phyloP scores from a whole-genome alignment of 257 asterid species.

The Solanum pimpinellifolium region DNA sequence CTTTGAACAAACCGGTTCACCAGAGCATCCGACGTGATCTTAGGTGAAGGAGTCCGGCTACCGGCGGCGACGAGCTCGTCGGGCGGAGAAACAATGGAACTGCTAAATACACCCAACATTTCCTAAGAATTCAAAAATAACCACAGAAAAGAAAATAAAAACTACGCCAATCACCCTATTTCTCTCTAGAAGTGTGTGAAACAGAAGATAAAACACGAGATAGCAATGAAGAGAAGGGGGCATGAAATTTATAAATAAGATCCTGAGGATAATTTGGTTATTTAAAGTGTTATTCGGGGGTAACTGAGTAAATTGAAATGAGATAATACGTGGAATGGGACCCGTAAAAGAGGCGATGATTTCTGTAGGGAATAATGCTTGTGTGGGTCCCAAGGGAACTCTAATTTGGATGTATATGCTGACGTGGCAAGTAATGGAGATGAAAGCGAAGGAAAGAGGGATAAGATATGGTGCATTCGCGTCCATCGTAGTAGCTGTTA shows the following conservation, averaged over 20 bases:
- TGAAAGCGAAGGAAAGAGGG: neutral
- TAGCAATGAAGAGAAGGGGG: neutral
- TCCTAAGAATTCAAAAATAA: neutral
- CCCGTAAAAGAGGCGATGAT: slow-evolving; percentile 30
- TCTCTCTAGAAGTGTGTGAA: slow-evolving; percentile 5
- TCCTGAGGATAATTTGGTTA: slow-evolving; percentile 21
- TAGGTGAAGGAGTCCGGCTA: slow-evolving; percentile 96
- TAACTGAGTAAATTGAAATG: neutral
- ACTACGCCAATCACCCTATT: neutral
- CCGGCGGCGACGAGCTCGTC: slow-evolving; percentile 98
- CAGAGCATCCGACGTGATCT: slow-evolving; percentile 73
- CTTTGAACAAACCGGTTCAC: slow-evolving; percentile 55
- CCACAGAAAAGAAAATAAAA: neutral
- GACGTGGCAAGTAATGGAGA: slow-evolving; percentile 26
- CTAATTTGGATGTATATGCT: slow-evolving; percentile 1
- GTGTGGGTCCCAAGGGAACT: slow-evolving; percentile 8
- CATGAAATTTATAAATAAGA: slow-evolving; percentile 35
- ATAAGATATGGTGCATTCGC: neutral
- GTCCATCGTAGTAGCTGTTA: slow-evolving; percentile 8
- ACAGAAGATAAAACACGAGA: slow-evolving; percentile 9
- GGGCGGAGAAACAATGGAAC: slow-evolving; percentile 78
- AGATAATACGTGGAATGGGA: slow-evolving; percentile 20
- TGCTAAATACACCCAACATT: slow-evolving; percentile 92
- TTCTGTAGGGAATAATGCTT: slow-evolving; percentile 9
- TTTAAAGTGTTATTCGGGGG: neutral